These are phyloP conservation scores for Lycium barbarum DNA, from an alignment of 257 asterid species.

Conservation along the genomic window DNA sequence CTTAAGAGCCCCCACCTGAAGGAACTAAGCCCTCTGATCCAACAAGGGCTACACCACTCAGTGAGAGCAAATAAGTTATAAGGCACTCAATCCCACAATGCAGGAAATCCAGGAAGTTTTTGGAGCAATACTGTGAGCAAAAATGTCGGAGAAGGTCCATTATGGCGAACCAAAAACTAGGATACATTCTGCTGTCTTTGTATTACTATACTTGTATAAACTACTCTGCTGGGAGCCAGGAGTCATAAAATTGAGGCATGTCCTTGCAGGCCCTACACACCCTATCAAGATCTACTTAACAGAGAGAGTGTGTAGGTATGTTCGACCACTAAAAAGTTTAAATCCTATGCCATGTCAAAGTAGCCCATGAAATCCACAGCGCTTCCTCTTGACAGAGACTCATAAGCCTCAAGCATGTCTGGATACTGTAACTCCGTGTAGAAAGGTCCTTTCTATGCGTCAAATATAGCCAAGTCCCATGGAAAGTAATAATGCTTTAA, in stretches of 20 bases:
- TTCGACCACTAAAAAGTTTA: not conserved
- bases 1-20: not conserved
- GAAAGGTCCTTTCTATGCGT: not conserved
- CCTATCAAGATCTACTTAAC: not conserved
- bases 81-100: not conserved
- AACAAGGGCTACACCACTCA: not conserved
- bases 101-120: not conserved
- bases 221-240: constrained; percentile 24
- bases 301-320: not conserved
- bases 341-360: not conserved
- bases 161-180: not conserved
- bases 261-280: constrained; percentile 10
- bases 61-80: constrained; percentile 7
- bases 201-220: not conserved
- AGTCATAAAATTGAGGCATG: not conserved
- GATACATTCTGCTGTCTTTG: not conserved
- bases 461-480: not conserved
- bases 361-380: not conserved
- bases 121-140: not conserved
- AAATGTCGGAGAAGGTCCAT: not conserved
- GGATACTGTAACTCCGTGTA: not conserved
- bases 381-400: constrained; percentile 11
- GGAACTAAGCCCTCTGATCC: not conserved
- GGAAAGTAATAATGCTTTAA: not conserved
- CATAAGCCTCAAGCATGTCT: constrained; percentile 1